Evolutionary conservation across 2,329 filamentous ascomycete species (phyloP).

Genomic region (Colletotrichum graminicola): DNA sequence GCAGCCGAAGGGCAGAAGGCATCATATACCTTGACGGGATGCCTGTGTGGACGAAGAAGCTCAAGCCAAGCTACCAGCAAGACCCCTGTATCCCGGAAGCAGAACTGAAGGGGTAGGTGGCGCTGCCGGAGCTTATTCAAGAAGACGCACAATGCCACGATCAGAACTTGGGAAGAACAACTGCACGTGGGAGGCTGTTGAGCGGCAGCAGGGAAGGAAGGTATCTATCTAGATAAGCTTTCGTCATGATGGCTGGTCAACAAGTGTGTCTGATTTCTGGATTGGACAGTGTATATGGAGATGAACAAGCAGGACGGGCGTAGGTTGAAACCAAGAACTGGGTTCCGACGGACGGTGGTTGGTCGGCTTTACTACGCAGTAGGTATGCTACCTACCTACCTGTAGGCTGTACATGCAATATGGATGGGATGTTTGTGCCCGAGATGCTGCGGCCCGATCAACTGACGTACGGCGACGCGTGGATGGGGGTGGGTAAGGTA

Average conservation of each 20-base stretch:
- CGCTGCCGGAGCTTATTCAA: slow-evolving; percentile 4
- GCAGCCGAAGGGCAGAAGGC: slow-evolving; percentile 4
- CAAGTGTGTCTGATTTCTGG: slow-evolving; percentile 18
- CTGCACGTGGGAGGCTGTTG: not conserved
- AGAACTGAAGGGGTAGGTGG: slow-evolving; percentile 8
- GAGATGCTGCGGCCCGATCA: slow-evolving; percentile 8
- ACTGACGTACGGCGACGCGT: slow-evolving; percentile 14
- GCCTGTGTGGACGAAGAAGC: slow-evolving; percentile 21
- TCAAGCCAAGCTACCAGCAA: slow-evolving; percentile 34
- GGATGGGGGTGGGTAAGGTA: not conserved
- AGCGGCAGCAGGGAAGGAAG: not conserved
- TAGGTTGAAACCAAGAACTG: slow-evolving; percentile 16
- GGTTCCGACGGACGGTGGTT: slow-evolving; percentile 2
- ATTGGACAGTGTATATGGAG: not conserved
- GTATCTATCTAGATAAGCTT: slow-evolving; percentile 15
- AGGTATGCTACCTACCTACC: not conserved
- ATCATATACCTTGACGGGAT: slow-evolving; percentile 15
- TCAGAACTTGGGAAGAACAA: not conserved
- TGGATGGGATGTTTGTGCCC: not conserved
- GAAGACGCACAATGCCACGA: not conserved
- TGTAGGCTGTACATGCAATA: not conserved
- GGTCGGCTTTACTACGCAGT: slow-evolving; percentile 3
- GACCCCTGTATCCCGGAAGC: slow-evolving; percentile 21
- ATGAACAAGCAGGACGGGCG: slow-evolving; percentile 21
- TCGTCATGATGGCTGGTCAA: slow-evolving; percentile 17